phyloP scores from a whole-genome alignment of 495 filamentous ascomycete species.

The Penicillium desertorum region DNA sequence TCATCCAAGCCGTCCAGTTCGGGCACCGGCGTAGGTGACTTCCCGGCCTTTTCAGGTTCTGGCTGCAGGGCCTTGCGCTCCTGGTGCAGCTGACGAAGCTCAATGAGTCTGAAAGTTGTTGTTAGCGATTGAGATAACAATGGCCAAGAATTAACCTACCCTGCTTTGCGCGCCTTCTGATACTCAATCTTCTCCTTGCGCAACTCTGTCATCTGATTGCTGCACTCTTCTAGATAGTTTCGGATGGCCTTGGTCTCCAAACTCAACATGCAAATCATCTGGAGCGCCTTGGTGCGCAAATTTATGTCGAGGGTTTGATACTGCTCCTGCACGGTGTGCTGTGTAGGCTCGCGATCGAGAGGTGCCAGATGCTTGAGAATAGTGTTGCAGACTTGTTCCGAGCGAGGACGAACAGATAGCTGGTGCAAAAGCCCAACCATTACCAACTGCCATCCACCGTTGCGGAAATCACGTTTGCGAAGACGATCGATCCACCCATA shows the following conservation, averaged over 20 bases:
- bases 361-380: slow-evolving; percentile 79
- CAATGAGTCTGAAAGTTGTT: slow-evolving; percentile 62
- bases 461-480: slow-evolving; percentile 77
- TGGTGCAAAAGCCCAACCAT: slow-evolving; percentile 84
- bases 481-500: slow-evolving; percentile 84
- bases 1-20: slow-evolving; percentile 57
- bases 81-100: slow-evolving; percentile 78
- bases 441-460: slow-evolving; percentile 90
- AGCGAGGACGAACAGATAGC: slow-evolving; percentile 70
- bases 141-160: slow-evolving; percentile 58
- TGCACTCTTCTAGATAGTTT: slow-evolving; percentile 85
- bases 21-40: slow-evolving; percentile 63
- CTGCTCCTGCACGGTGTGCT: slow-evolving; percentile 66
- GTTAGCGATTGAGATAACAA: slow-evolving; percentile 16
- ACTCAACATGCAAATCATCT: slow-evolving; percentile 86
- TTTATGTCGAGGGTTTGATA: slow-evolving; percentile 81
- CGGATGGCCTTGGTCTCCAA: slow-evolving; percentile 80
- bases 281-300: slow-evolving; percentile 71
- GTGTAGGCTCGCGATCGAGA: slow-evolving; percentile 65
- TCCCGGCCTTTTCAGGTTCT: slow-evolving; percentile 47
- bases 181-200: slow-evolving; percentile 94
- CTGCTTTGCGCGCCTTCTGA: slow-evolving; percentile 76
- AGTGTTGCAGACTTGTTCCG: slow-evolving; percentile 70
- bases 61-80: slow-evolving; percentile 84
- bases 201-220: slow-evolving; percentile 86